Conservation (phyloP, 2,329 filamentous ascomycete genomes). For the Lachnellula subtilissima region DNA sequence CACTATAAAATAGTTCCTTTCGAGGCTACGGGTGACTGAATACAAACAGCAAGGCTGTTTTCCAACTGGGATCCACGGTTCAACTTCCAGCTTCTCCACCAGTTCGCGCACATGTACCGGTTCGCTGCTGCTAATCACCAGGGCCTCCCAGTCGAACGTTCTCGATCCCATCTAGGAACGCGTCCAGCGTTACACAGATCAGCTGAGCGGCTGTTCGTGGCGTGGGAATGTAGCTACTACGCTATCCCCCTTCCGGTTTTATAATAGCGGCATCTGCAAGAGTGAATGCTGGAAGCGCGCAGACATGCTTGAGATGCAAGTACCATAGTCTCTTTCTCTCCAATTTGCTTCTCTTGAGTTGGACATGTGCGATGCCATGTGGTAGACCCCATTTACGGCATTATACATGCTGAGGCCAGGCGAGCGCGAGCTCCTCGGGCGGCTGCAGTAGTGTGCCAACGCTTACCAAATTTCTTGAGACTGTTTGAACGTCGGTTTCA, state of each 20-base stretch:
- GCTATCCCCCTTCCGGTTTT: neutral
- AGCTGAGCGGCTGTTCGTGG: neutral
- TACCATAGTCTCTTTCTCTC: neutral
- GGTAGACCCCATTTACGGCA: neutral
- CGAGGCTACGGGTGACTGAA: constrained; percentile 19
- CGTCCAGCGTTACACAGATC: constrained; percentile 10
- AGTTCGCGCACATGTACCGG: constrained; percentile 25
- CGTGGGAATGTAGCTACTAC: neutral
- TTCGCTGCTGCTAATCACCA: constrained; percentile 15
- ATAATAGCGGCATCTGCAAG: neutral
- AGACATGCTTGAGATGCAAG: neutral
- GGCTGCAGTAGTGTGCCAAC: constrained; percentile 13
- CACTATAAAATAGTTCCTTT: constrained; percentile 14
- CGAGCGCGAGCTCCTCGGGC: constrained; percentile 13
- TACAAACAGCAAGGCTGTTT: constrained; percentile 20
- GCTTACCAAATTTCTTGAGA: constrained; percentile 5
- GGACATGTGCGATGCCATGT: neutral
- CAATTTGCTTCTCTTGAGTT: neutral
- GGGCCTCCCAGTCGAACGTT: constrained; percentile 5
- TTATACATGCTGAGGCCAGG: constrained; percentile 1
- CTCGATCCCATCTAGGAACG: constrained; percentile 13
- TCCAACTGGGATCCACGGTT: constrained; percentile 8
- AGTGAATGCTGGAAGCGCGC: neutral
- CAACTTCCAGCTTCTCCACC: constrained; percentile 22
- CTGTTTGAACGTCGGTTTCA: constrained; percentile 19